Conservation (phyloP, 2,329 filamentous ascomycete species). For the Macroventuria anomochaeta region DNA sequence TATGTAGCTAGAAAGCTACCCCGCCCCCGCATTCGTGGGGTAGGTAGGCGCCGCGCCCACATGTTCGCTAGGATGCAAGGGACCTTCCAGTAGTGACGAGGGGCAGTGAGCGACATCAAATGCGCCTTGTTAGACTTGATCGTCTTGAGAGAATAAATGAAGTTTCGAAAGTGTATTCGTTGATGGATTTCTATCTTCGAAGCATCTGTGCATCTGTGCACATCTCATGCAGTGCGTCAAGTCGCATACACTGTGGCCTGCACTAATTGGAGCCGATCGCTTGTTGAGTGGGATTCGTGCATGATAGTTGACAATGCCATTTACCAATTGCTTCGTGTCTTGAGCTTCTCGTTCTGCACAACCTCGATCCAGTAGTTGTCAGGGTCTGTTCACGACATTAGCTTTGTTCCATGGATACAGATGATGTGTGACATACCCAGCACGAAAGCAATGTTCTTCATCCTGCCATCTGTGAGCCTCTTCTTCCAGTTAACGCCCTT, state of each 20-base stretch:
- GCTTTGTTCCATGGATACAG: not conserved
- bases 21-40: slow-evolving; percentile 42
- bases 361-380: slow-evolving; percentile 84
- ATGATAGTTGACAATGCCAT: slow-evolving; percentile 15
- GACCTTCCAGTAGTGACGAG: not conserved
- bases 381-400: slow-evolving; percentile 57
- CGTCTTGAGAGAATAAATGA: not conserved
- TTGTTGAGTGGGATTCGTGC: slow-evolving; percentile 22
- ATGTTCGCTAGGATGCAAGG: not conserved
- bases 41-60: slow-evolving; percentile 34
- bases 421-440: slow-evolving; percentile 58
- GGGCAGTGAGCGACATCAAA: not conserved
- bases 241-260: slow-evolving; percentile 12
- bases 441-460: slow-evolving; percentile 94
- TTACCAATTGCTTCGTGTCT: slow-evolving; percentile 52
- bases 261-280: slow-evolving; percentile 22
- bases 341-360: slow-evolving; percentile 77
- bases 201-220: not conserved
- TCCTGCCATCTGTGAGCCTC: slow-evolving; percentile 84
- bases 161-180: not conserved
- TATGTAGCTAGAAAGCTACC: slow-evolving; percentile 34
- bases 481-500: slow-evolving; percentile 92
- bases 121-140: not conserved
- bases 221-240: not conserved
- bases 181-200: not conserved